phyloP scores from a whole-genome alignment of 371 early-diverging fungal genomes.

The Entomophthora muscae region DNA sequence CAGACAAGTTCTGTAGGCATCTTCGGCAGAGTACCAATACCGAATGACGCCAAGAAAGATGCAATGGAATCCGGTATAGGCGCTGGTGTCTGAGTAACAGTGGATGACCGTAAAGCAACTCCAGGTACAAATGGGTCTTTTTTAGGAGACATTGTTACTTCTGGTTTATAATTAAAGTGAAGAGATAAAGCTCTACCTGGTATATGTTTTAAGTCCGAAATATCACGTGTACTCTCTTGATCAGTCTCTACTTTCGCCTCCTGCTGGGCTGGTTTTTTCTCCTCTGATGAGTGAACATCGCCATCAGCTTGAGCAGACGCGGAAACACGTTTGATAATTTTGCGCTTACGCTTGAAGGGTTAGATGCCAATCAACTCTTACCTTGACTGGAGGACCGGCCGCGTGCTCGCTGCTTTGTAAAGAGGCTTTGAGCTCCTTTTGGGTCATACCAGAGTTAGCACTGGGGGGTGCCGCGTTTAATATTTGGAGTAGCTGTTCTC shows the following conservation, averaged over 20 bases:
- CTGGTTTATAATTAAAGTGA: no score
- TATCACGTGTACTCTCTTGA: no score
- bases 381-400: neutral
- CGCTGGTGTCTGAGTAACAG: neutral
- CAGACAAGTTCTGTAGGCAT: constrained; percentile 5
- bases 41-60: neutral
- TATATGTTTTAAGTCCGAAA: no score
- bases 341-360: neutral
- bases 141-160: neutral
- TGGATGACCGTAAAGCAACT: neutral
- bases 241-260: no score
- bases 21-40: neutral
- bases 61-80: neutral
- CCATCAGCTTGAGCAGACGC: neutral
- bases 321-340: neutral
- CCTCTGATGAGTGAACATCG: neutral
- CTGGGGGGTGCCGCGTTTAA: neutral
- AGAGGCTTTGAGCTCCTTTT: neutral
- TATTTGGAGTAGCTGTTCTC: neutral
- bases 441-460: neutral
- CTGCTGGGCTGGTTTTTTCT: neutral
- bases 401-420: neutral
- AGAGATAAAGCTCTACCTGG: no score
- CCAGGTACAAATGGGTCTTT: neutral
- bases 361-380: neutral